A percentile compares a stretch with the other conserved stretches of the same genome.
Evolutionary conservation across 169 alveolate genomes (phyloP).

Genomic region (Ichthyophthirius multifiliis): DNA sequence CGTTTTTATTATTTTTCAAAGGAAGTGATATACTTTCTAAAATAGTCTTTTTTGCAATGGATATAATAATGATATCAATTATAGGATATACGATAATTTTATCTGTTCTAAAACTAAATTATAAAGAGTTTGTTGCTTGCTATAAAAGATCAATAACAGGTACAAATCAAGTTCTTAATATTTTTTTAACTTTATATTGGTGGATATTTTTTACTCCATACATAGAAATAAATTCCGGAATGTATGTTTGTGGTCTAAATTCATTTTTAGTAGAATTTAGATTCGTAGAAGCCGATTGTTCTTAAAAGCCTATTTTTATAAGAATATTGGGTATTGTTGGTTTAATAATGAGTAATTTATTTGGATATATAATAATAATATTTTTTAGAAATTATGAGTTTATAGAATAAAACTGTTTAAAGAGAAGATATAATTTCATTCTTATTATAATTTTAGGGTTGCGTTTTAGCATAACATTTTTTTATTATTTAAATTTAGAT

Average conservation of each 20-base stretch:
- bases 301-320: not conserved
- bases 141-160: too few species aligned
- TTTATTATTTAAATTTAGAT: not conserved
- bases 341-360: not conserved
- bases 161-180: not conserved
- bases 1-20: not conserved
- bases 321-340: not conserved
- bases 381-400: constrained; percentile 16
- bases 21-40: not conserved
- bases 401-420: not conserved
- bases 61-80: not conserved
- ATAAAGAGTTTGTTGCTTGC: too few species aligned
- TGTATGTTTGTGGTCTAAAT: constrained; percentile 7
- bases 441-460: not conserved
- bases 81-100: not conserved
- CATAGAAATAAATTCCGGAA: constrained; percentile 8
- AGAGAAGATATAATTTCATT: not conserved
- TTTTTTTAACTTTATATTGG: not conserved
- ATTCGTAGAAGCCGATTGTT: not conserved
- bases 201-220: constrained; percentile 11
- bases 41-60: not conserved
- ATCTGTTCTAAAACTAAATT: not conserved
- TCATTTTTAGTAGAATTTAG: not conserved
- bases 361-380: not conserved
- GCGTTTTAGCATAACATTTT: not conserved